Evolutionary conservation across 352 stramenopile species (phyloP).

Genomic region (Salisapilia sapeloensis): DNA sequence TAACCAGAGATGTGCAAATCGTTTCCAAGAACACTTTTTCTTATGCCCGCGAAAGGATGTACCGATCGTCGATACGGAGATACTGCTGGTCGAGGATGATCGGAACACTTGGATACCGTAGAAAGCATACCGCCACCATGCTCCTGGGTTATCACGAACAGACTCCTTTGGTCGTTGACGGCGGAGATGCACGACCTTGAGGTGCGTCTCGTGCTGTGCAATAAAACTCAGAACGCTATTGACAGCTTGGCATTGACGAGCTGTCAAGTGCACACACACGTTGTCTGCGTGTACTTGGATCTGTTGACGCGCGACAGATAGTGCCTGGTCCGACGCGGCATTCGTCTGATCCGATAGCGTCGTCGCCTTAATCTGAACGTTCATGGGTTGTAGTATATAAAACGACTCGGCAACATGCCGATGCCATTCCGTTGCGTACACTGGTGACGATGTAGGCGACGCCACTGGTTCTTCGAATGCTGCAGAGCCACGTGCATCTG

Average conservation of each 20-base stretch:
- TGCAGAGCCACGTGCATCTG: not conserved
- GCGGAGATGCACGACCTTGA: slow-evolving; percentile 66
- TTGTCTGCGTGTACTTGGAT: too few relatives aligned
- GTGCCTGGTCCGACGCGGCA: too few relatives aligned
- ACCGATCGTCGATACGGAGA: too few relatives aligned
- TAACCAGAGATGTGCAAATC: slow-evolving; percentile 37
- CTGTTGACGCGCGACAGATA: too few relatives aligned
- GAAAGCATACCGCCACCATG: slow-evolving; percentile 72
- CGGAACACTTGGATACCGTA: slow-evolving; percentile 39
- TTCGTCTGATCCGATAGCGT: too few relatives aligned
- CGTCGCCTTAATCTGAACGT: slow-evolving; percentile 59
- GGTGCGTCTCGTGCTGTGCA: slow-evolving; percentile 62
- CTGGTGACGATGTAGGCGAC: too few relatives aligned
- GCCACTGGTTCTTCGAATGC: not conserved
- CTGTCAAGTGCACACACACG: too few relatives aligned
- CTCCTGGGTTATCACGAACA: slow-evolving; percentile 20
- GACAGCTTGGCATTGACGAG: slow-evolving; percentile 60
- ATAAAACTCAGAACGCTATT: slow-evolving; percentile 63
- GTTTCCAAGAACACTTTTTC: slow-evolving; percentile 28
- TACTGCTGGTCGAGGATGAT: slow-evolving; percentile 3
- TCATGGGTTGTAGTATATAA: slow-evolving; percentile 63
- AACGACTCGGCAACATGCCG: too few relatives aligned
- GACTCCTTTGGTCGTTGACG: slow-evolving; percentile 34
- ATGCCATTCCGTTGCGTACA: too few relatives aligned
- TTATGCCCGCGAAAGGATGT: too few relatives aligned